Percentiles rank a stretch among this genome's conserved stretches.
These are phyloP conservation scores for Jamesozyma piceae DNA, from an alignment of 805 yeast species.

Conservation along the genomic window DNA sequence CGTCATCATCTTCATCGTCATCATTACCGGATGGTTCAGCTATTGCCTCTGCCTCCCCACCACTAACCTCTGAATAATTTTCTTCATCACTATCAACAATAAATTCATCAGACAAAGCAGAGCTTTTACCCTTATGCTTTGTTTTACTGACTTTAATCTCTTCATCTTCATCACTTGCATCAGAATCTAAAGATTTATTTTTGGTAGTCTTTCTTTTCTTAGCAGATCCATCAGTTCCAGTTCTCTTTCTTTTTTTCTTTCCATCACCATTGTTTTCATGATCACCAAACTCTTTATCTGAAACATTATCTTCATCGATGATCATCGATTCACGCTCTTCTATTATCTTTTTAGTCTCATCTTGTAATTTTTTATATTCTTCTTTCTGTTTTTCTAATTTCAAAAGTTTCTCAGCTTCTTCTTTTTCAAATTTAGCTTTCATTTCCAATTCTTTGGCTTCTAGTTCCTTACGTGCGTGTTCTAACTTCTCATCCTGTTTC, in stretches of 20 bases:
- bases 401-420: conserved; percentile 40
- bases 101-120: conserved; percentile 31
- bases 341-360: conserved; percentile 49
- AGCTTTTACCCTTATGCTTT: conserved; percentile 19
- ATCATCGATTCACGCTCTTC: conserved; percentile 42
- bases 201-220: conserved; percentile 40
- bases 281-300: conserved; percentile 29
- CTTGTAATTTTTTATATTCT: conserved; percentile 43
- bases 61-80: conserved; percentile 12
- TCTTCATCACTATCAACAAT: conserved; percentile 40
- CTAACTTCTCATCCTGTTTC: conserved; percentile 49
- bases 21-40: conserved; percentile 10
- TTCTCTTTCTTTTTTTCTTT: conserved; percentile 22
- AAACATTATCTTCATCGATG: conserved; percentile 33
- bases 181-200: conserved; percentile 22
- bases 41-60: conserved; percentile 6
- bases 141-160: conserved; percentile 11
- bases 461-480: conserved; percentile 59
- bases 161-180: conserved; percentile 27
- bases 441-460: conserved; percentile 48
- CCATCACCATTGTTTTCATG: conserved; percentile 23
- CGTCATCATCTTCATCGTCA: conserved; percentile 11
- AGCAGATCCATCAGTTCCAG: conserved; percentile 35
- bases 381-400: conserved; percentile 41
- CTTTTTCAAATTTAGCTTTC: conserved; percentile 39